Conservation (phyloP, 2,329 filamentous ascomycete species). For the Stagonosporopsis vannaccii region DNA sequence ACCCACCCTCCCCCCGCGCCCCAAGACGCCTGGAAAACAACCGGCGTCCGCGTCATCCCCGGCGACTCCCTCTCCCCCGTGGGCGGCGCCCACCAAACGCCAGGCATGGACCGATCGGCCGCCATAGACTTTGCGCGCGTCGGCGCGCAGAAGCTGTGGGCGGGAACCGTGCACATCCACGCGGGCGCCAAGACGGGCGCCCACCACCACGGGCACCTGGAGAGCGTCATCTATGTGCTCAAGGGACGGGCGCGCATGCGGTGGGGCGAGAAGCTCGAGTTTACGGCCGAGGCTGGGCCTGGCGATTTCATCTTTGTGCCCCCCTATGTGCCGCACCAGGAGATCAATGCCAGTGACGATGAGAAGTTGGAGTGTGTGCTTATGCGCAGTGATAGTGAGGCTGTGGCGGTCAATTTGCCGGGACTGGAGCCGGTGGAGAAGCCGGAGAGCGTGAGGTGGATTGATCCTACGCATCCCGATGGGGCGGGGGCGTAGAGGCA, state of each 20-base stretch:
- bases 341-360: constrained; percentile 21
- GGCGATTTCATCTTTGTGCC: constrained; percentile 22
- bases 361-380: constrained; percentile 20
- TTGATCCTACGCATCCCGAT: constrained; percentile 21
- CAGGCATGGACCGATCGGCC: constrained; percentile 15
- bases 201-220: constrained; percentile 17
- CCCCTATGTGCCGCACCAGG: constrained; percentile 20
- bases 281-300: constrained; percentile 15
- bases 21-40: constrained; percentile 17
- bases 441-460: constrained; percentile 13
- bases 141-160: constrained; percentile 17
- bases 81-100: constrained; percentile 7
- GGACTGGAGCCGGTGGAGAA: constrained; percentile 6
- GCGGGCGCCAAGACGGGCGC: constrained; percentile 17
- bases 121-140: constrained; percentile 16
- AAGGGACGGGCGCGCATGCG: constrained; percentile 19
- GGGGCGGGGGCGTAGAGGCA: constrained; percentile 9
- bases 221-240: constrained; percentile 15
- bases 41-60: constrained; percentile 16
- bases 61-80: constrained; percentile 2
- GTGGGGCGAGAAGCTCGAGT: constrained; percentile 18
- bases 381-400: constrained; percentile 18
- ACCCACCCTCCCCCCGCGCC: neutral
- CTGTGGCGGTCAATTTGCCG: constrained; percentile 15
- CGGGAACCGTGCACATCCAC: constrained; percentile 18